Base-by-base conservation (phyloP, 139 green algal genomes). In the Eudorina sp. region DNA sequence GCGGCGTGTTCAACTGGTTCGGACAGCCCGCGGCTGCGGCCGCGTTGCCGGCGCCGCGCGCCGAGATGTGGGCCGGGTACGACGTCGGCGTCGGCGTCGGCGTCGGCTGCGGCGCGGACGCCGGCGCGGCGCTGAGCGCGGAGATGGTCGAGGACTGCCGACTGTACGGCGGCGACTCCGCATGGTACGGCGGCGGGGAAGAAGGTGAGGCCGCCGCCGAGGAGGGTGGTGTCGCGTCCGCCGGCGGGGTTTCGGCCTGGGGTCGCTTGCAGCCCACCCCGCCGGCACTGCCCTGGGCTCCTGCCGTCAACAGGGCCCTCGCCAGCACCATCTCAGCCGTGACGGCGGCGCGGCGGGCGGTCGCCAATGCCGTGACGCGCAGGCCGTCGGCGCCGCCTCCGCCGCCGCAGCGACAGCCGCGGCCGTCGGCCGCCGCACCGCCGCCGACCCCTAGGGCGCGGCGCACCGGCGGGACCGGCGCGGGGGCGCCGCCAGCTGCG, bases 1-100 rank as follows among this genome's bases (percentile, higher is more conserved):
- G 45, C 45, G 34, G 43, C 73, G n/a, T n/a, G n/a, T 62, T 36
- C n/a, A 62, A 25, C 73, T 81, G 73, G 73, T 81, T 81, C 73
- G 45, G 73, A 21, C 40, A 48, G 43, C 25, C 45, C 23, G 73
- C 45, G 25, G 73, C 45, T 16, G 45, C 73, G 13, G 45, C 43
- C 29, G 73, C 23, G 45, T 18, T 45, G 73, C 27, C 45, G 1
- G 23, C 45, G 8, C 27, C 43, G 5, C 9, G 14, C 46, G 73
- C 43, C 21, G 45, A 25, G 3, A 27, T 4, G 46, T 36, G 29
- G 3, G 62, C 27, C 19, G 62, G 6, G 62, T 36, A 51, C 18
- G 68, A 29, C 36, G 36, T 2, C 11, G 43, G 45, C 27, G 46
- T 4, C 11, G 34, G 11, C 68, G 68, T 7, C 40, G 29, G 68